Conservation (phyloP, 2,329 filamentous ascomycete species). For the Exophiala oligosperma region DNA sequence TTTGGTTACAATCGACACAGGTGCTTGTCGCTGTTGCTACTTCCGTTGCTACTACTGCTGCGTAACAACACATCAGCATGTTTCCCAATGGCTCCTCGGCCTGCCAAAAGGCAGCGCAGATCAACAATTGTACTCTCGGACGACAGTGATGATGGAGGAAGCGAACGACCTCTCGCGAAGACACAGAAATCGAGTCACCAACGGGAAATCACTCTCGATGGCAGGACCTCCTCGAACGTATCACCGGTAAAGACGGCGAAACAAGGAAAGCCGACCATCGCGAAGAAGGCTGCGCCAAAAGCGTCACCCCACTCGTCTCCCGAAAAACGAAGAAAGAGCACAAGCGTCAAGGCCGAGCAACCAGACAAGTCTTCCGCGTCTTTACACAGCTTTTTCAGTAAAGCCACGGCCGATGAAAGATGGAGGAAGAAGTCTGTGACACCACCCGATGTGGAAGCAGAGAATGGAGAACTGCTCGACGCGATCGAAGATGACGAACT, state of each 20-base stretch:
- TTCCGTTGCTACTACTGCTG: not conserved
- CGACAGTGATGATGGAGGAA: constrained; percentile 17
- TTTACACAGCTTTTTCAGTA: constrained; percentile 43
- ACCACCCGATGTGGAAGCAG: constrained; percentile 22
- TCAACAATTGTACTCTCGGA: constrained; percentile 27
- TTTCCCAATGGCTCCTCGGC: constrained; percentile 26
- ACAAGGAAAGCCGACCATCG: not conserved
- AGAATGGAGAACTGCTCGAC: constrained; percentile 29
- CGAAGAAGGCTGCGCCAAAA: constrained; percentile 11
- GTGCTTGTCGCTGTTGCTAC: not conserved
- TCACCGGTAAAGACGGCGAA: constrained; percentile 17
- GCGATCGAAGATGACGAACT: constrained; percentile 36
- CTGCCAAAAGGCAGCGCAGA: constrained; percentile 31
- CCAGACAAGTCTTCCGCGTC: constrained; percentile 34
- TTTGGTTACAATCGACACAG: not conserved
- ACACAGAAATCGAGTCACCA: constrained; percentile 8
- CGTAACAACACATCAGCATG: constrained; percentile 11
- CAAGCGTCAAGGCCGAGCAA: constrained; percentile 15
- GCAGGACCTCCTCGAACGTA: constrained; percentile 17
- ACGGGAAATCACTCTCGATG: constrained; percentile 24
- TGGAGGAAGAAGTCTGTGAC: constrained; percentile 36
- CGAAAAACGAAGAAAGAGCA: constrained; percentile 33
- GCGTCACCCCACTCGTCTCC: constrained; percentile 34
- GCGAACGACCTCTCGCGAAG: constrained; percentile 10
- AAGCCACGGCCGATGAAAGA: constrained; percentile 41